These are phyloP conservation scores for Xylaria grammica DNA, from an alignment of 495 filamentous ascomycete species.

Conservation along the genomic window DNA sequence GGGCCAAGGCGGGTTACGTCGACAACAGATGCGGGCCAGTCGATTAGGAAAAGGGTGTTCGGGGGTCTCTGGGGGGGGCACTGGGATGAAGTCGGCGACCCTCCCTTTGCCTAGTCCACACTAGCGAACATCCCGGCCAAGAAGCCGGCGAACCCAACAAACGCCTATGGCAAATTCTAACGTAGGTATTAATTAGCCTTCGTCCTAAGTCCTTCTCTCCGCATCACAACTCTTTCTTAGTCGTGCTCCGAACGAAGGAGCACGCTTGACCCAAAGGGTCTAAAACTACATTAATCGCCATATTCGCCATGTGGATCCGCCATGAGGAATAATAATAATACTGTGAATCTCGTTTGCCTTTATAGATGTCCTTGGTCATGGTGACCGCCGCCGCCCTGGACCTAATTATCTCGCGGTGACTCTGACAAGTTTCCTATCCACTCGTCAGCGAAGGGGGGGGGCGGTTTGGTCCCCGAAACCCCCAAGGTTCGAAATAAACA, in stretches of 20 bases:
- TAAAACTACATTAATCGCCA: neutral
- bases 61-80: neutral
- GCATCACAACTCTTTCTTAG: neutral
- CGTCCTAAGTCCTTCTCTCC: slow-evolving; percentile 2
- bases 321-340: neutral
- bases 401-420: neutral
- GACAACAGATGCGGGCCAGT: too few relatives aligned
- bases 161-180: neutral
- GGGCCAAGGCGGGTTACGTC: too few relatives aligned
- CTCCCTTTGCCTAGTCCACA: neutral
- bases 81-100: slow-evolving; percentile 22
- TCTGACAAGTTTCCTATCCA: neutral
- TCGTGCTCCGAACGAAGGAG: neutral
- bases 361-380: slow-evolving; percentile 8
- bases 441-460: slow-evolving; percentile 1
- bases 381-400: neutral
- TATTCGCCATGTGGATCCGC: slow-evolving; percentile 14
- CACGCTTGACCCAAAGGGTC: slow-evolving; percentile 8
- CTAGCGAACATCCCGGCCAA: slow-evolving; percentile 15
- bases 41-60: neutral
- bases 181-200: neutral
- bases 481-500: neutral
- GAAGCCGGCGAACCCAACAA: neutral
- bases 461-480: slow-evolving; percentile 17
- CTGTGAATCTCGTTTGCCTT: neutral